Evolutionary conservation across 768 basidiomycete species (phyloP), one percentile per base, ranked within the genome.

Genomic region (Bullera alba): DNA sequence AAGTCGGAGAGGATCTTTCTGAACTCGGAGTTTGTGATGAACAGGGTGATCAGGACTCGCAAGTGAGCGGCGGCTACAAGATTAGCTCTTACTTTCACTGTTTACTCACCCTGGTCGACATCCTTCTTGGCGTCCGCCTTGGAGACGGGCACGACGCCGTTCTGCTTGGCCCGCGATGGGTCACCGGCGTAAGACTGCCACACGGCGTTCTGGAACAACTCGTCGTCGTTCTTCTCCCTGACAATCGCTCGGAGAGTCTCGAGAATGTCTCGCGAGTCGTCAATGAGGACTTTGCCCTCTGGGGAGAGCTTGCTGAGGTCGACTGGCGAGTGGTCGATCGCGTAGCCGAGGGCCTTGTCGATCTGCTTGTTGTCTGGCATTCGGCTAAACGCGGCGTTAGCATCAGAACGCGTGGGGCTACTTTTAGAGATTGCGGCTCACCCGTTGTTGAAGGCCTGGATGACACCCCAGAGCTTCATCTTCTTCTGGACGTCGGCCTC

Each of bases 21-120:
- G 26, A 86, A 84, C 75, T 93, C 76, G 0, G 86, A 84, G 75
- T 99, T 99, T 67, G 92, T 93, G 55, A 90, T 77, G 63, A 96
- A 77, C 62, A 96, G 83, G 36, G 81, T 80, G 53, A 87, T 77
- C 41, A 99, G 80, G 0, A 90, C 91, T 57, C 91, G 87, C 15
- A 96, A 80, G 73, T 96, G 88, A 48, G 79, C 79, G 39, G 86
- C 80, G 19, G 89, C 89, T 86, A 81, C 5, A 5, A 41, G 7
- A 53, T 1, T 1, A 30, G 19, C 5, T n/a, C n/a, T 25, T 26
- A 36, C 25, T 17, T 23, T 12, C 38, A 34, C 5, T n/a, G 17
- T 22, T 52, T n/a, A 53, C 77, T 27, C 28, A 83, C 85, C 87
- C 70, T 81, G 69, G 51, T 83, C 74, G 27, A 77, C 75, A 41